Conservation (phyloP, 441 rosid species). For the Manihot esculenta region DNA sequence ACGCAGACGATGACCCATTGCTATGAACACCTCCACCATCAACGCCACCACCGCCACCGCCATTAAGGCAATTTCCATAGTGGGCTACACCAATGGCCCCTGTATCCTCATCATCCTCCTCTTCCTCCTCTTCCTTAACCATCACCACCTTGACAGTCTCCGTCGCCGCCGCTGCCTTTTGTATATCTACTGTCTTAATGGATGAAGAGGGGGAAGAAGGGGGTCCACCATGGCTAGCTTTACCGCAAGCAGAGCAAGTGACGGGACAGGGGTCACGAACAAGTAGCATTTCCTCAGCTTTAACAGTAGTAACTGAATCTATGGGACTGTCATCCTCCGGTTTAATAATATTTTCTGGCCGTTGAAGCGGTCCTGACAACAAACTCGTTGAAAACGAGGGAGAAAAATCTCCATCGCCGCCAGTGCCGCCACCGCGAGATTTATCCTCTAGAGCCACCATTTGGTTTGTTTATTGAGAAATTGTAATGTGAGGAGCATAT, state of each 20-base stretch:
- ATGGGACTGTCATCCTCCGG: background rate
- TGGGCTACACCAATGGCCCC: background rate
- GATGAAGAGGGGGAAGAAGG: constrained; percentile 15
- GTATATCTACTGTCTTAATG: background rate
- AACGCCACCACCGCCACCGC: background rate
- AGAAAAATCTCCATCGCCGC: background rate
- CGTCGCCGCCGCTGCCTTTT: background rate
- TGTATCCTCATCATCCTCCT: constrained; percentile 3
- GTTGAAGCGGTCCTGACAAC: background rate
- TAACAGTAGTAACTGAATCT: background rate
- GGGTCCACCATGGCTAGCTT: constrained; percentile 13
- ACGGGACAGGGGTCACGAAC: background rate
- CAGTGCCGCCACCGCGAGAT: background rate
- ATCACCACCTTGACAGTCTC: constrained; percentile 8
- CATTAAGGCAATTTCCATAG: background rate
- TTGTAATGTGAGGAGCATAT: background rate
- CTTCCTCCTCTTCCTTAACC: constrained; percentile 19
- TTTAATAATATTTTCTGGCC: background rate
- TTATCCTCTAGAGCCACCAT: constrained; percentile 14
- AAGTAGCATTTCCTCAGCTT: background rate
- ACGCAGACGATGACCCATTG: constrained; percentile 31
- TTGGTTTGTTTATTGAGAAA: no score
- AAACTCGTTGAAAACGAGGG: background rate
- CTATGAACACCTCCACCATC: background rate
- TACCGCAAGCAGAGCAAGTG: background rate